These are phyloP conservation scores for Saitozyma podzolica DNA, from an alignment of 768 basidiomycete genomes.

Conservation along the genomic window DNA sequence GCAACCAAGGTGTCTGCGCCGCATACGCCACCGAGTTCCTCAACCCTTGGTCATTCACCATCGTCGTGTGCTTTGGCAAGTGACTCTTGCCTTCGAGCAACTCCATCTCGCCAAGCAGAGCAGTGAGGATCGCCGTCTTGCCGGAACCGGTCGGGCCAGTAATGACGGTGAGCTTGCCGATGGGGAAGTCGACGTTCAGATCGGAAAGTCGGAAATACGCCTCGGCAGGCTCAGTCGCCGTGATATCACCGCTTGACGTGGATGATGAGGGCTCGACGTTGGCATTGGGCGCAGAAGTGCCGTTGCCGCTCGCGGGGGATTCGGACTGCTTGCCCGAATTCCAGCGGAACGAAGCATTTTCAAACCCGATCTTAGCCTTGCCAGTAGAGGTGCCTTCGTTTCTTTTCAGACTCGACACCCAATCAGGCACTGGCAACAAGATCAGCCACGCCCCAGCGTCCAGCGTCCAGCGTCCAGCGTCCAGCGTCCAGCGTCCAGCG, in stretches of 20 bases:
- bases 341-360: conserved; percentile 66
- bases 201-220: conserved; percentile 68
- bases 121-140: conserved; percentile 74
- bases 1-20: conserved; percentile 61
- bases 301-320: neutral
- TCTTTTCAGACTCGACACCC: conserved; percentile 66
- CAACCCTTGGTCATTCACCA: conserved; percentile 51
- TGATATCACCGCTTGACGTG: neutral
- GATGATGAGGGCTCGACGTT: conserved; percentile 8
- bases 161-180: conserved; percentile 68
- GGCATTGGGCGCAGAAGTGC: conserved; percentile 7
- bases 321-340: conserved; percentile 57
- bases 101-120: conserved; percentile 50
- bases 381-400: conserved; percentile 43
- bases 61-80: conserved; percentile 66
- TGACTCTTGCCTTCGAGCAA: conserved; percentile 59
- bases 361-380: conserved; percentile 58
- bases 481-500: no score
- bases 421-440: conserved; percentile 58
- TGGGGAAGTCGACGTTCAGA: conserved; percentile 69
- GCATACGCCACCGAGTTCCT: conserved; percentile 65
- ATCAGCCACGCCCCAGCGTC: neutral
- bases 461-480: no score
- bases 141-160: conserved; percentile 76
- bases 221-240: conserved; percentile 49